Evolutionary conservation across 1,139 yeast genomes (phyloP).

Genomic region (Meyerozyma smithsonii): DNA sequence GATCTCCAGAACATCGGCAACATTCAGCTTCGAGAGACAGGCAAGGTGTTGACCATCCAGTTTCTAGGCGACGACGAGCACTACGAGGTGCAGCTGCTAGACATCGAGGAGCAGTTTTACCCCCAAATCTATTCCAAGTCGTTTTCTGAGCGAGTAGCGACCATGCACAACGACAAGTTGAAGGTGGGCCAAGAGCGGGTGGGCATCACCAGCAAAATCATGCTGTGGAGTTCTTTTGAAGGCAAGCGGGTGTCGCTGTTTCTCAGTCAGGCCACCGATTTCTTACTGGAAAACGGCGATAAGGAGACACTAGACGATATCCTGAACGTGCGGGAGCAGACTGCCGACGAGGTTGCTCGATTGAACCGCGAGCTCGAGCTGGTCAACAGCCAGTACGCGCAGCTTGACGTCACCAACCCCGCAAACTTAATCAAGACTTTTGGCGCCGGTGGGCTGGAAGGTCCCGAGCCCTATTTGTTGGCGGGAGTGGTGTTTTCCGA

Average conservation of each 20-base stretch:
- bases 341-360: slow-evolving; percentile 13
- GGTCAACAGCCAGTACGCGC: slow-evolving; percentile 16
- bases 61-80: slow-evolving; percentile 23
- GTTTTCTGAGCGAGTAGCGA: slow-evolving; percentile 15
- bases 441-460: slow-evolving; percentile 8
- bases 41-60: slow-evolving; percentile 31
- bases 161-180: slow-evolving; percentile 17
- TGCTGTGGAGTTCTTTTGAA: slow-evolving; percentile 31
- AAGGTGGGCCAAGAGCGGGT: slow-evolving; percentile 15
- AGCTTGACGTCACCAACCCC: slow-evolving; percentile 20
- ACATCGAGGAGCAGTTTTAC: slow-evolving; percentile 24
- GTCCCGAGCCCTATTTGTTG: slow-evolving; percentile 20
- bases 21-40: slow-evolving; percentile 23
- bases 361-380: slow-evolving; percentile 16
- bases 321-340: slow-evolving; percentile 15
- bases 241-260: slow-evolving; percentile 30
- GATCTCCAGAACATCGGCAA: slow-evolving; percentile 27
- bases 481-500: slow-evolving; percentile 28
- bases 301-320: slow-evolving; percentile 22
- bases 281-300: slow-evolving; percentile 13
- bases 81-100: slow-evolving; percentile 15
- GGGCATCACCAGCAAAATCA: slow-evolving; percentile 18
- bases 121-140: slow-evolving; percentile 28
- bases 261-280: slow-evolving; percentile 17
- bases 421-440: slow-evolving; percentile 17